These are phyloP conservation scores for Simmondsia chinensis DNA, from an alignment of 148 eudicot genomes.

Conservation along the genomic window DNA sequence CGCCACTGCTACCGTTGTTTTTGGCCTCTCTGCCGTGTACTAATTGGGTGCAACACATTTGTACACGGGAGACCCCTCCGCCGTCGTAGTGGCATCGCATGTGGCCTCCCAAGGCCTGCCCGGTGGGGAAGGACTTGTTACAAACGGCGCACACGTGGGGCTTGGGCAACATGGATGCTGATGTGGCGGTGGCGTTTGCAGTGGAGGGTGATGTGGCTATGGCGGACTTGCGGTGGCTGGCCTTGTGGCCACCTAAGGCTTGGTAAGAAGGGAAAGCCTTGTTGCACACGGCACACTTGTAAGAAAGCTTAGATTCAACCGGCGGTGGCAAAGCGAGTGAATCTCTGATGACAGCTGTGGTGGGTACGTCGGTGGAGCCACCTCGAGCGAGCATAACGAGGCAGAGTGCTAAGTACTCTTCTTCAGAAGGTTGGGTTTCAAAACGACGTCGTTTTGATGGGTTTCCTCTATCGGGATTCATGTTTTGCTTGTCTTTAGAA, in stretches of 20 bases:
- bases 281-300: slow-evolving; percentile 8
- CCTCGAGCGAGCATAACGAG: slow-evolving; percentile 21
- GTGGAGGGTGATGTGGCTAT: slow-evolving; percentile 20
- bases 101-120: background rate
- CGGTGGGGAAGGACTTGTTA: background rate
- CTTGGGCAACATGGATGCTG: no score
- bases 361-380: background rate
- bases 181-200: slow-evolving; percentile 4
- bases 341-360: background rate
- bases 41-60: background rate
- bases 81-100: no score
- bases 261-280: slow-evolving; percentile 2
- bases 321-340: background rate
- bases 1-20: background rate
- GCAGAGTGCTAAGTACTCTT: slow-evolving; percentile 18
- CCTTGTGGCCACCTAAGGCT: no score
- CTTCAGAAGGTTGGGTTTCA: slow-evolving; percentile 8
- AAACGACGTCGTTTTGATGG: slow-evolving; percentile 10
- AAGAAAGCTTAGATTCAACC: background rate
- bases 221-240: no score
- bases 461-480: background rate
- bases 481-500: background rate
- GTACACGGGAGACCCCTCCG: slow-evolving; percentile 1
- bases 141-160: background rate
- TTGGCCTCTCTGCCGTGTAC: slow-evolving; percentile 6